Percentiles rank a stretch among this genome's conserved stretches.
These are phyloP conservation scores for Solanum megistacrolobum DNA, from an alignment of 257 asterid species.

Conservation along the genomic window DNA sequence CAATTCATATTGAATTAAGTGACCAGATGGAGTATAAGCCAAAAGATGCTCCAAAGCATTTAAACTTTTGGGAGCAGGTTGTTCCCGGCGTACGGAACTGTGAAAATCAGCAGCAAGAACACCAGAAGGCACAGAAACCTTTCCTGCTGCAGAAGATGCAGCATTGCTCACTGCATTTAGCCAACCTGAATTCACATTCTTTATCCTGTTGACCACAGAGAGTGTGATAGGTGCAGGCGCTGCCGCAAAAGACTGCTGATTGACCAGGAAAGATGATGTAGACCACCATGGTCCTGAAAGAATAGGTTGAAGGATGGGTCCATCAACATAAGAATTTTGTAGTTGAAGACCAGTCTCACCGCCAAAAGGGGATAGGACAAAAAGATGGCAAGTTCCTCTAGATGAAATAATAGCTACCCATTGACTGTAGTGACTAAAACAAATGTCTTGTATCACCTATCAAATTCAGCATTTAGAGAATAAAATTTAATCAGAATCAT, in stretches of 20 bases:
- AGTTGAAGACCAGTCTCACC: conserved; percentile 39
- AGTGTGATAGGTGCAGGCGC: conserved; percentile 25
- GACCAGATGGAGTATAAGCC: conserved; percentile 41
- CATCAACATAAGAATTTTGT: conserved; percentile 24
- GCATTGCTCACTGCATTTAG: conserved; percentile 35
- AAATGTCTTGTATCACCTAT: conserved; percentile 43
- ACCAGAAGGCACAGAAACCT: conserved; percentile 27
- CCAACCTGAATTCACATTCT: conserved; percentile 26
- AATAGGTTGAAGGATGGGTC: conserved; percentile 23
- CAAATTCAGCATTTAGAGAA: not conserved
- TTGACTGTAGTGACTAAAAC: conserved; percentile 40
- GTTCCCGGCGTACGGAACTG: conserved; percentile 17
- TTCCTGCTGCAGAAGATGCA: conserved; percentile 39
- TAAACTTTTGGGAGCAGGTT: conserved; percentile 9
- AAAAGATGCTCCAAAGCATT: conserved; percentile 32
- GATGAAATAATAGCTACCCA: conserved; percentile 41
- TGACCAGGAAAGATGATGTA: conserved; percentile 23
- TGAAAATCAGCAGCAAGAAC: conserved; percentile 37
- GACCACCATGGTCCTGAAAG: conserved; percentile 46
- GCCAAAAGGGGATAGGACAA: conserved; percentile 41
- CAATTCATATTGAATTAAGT: conserved; percentile 34
- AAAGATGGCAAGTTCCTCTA: conserved; percentile 38
- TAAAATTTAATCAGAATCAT: not conserved
- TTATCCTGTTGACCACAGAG: conserved; percentile 37
- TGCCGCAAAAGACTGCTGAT: conserved; percentile 20